Evolutionary conservation across 2,329 filamentous ascomycete genomes (phyloP).

Genomic region (Colletotrichum karsti): DNA sequence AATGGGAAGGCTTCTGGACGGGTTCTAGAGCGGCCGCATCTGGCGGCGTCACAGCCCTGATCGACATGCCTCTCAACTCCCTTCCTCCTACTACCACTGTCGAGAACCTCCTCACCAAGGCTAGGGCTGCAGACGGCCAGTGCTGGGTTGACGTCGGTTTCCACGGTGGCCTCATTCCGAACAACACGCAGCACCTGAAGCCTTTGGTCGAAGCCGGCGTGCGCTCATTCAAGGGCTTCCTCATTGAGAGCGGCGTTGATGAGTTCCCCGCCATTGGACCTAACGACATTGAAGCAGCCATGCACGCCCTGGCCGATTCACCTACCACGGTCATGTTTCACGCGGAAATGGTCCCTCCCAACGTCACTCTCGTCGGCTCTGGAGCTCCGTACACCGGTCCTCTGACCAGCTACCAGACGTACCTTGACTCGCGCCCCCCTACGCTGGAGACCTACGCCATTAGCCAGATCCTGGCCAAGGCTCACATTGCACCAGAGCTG

Average conservation of each 20-base stretch:
- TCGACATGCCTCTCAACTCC: slow-evolving; percentile 98
- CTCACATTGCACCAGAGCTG: slow-evolving; percentile 80
- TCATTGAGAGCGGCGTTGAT: slow-evolving; percentile 95
- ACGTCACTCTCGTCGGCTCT: slow-evolving; percentile 80
- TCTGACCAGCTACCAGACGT: slow-evolving; percentile 84
- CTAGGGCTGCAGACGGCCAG: slow-evolving; percentile 82
- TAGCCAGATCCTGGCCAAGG: slow-evolving; percentile 83
- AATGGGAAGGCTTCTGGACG: slow-evolving; percentile 98
- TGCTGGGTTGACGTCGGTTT: slow-evolving; percentile 99
- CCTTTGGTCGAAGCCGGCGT: slow-evolving; percentile 86
- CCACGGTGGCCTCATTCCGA: slow-evolving; percentile 92
- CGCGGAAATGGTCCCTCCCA: slow-evolving; percentile 93
- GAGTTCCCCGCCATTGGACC: slow-evolving; percentile 92
- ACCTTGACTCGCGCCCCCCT: slow-evolving; percentile 88
- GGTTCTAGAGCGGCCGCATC: slow-evolving; percentile 93
- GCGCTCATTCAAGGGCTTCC: slow-evolving; percentile 94
- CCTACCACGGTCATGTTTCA: slow-evolving; percentile 99
- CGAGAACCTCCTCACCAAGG: slow-evolving; percentile 81
- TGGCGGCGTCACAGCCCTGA: slow-evolving; percentile 93
- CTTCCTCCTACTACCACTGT: slow-evolving; percentile 96
- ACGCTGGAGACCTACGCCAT: slow-evolving; percentile 92
- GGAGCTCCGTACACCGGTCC: slow-evolving; percentile 77
- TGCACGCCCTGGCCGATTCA: slow-evolving; percentile 80
- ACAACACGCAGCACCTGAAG: slow-evolving; percentile 82
- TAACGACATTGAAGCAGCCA: slow-evolving; percentile 81